Base-by-base conservation (phyloP, 495 filamentous ascomycete species). In the Niebla homalea region DNA sequence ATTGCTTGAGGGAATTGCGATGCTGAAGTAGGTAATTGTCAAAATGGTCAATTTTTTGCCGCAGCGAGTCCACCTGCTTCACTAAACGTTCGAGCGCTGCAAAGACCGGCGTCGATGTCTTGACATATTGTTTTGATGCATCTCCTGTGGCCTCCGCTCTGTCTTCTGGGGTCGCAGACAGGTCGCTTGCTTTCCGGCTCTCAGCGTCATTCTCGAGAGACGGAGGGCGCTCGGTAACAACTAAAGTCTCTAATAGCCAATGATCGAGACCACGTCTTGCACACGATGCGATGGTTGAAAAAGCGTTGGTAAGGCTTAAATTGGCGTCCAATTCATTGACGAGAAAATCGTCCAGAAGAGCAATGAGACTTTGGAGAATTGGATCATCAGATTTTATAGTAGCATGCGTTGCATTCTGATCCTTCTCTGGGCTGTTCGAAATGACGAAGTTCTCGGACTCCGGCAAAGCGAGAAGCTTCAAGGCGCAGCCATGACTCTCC, bases 291-390 rank as follows among this genome's bases (percentile, higher is more conserved):
- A 97, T 71, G 52, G 87, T 84, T 49, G 89, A 77, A 15, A 99
- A 72, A 5, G 81, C 76, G 56, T 89, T 83, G 0, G 93, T 96
- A 7, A 94, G 67, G 2, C 80, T 79, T 11, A 99, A 69, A 59
- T 99, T 99, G 15, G 81, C 85, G 51, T 93, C 87, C 2, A 96
- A 79, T 16, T 87, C 79, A 62, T 99, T 97, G 5, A 82, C 76
- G 56, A 95, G 85, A 60, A 97, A 99, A 0, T 73, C 77, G 19
- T 78, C 72, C 29, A 97, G 64, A 5, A 89, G 75, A 15, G 72
- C 72, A 10, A 92, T 64, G 3, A 94, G 62, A 35, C 77, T 78
- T 50, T 74, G 75, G 26, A 95, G 70, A 16, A 99, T 70, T 4
- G 84, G 81, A 57, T 95, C 93, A 45, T 85, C 81, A 20, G 21